Evolutionary conservation across 2,329 filamentous ascomycete genomes (phyloP).

Genomic region (Rhynchosporium graminicola): DNA sequence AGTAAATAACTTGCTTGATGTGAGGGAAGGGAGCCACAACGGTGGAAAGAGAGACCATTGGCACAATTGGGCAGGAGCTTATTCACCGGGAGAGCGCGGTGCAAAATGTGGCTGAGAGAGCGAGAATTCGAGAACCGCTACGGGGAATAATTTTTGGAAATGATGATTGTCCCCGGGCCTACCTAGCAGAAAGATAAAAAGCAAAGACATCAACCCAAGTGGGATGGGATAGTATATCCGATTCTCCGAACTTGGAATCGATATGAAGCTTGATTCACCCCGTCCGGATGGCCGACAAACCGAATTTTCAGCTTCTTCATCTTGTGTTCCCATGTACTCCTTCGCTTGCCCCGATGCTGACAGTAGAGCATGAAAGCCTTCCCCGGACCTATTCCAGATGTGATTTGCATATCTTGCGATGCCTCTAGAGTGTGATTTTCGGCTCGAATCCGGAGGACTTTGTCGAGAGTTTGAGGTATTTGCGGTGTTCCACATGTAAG

Average conservation of each 20-base stretch:
- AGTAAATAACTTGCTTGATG: not conserved
- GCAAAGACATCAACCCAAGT: no score
- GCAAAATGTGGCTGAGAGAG: conserved; percentile 6
- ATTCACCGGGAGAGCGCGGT: conserved; percentile 1
- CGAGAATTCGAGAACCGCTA: conserved; percentile 1
- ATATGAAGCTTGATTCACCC: not conserved
- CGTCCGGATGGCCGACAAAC: not conserved
- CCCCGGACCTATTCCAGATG: no score
- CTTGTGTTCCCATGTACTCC: not conserved
- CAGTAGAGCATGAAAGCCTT: no score
- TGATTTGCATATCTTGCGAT: no score
- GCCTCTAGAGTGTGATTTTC: no score
- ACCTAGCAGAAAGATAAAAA: no score
- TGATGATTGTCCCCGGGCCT: no score
- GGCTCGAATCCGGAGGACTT: no score
- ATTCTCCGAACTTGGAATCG: not conserved
- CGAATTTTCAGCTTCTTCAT: not conserved
- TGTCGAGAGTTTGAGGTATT: no score
- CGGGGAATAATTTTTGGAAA: not conserved
- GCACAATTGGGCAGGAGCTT: conserved; percentile 13
- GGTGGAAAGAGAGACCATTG: not conserved
- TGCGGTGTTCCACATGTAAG: no score
- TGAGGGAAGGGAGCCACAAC: not conserved
- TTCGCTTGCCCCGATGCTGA: not conserved
- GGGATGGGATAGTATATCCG: no score